phyloP scores from a whole-genome alignment of 164 flowering plant species.

The Saururus chinensis region DNA sequence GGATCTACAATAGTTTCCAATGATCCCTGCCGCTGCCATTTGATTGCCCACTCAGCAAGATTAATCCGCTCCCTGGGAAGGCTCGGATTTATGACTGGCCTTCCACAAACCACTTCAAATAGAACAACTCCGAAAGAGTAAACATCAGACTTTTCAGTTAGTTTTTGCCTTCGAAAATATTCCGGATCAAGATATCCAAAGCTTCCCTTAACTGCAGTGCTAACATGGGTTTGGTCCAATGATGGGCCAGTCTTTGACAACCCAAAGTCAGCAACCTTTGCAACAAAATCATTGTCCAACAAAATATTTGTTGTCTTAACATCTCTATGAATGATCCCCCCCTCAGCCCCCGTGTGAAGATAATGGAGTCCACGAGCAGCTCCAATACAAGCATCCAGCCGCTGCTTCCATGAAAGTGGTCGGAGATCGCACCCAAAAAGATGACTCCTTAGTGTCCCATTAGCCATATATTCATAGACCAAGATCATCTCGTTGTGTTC shows the following conservation, averaged over 20 bases:
- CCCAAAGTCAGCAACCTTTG: constrained; percentile 71
- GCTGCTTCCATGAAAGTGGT: constrained; percentile 55
- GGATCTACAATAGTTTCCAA: constrained; percentile 49
- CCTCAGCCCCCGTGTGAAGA: constrained; percentile 66
- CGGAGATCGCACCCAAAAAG: constrained; percentile 49
- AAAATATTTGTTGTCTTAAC: constrained; percentile 70
- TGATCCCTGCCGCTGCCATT: constrained; percentile 42
- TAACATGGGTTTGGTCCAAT: constrained; percentile 60
- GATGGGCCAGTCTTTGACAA: constrained; percentile 60
- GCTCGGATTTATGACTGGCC: constrained; percentile 63
- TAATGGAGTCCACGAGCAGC: constrained; percentile 76
- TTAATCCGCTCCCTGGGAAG: constrained; percentile 62
- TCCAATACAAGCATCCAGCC: constrained; percentile 56
- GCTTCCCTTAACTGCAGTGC: constrained; percentile 75
- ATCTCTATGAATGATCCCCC: constrained; percentile 62
- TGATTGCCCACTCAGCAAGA: constrained; percentile 66
- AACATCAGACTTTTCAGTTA: constrained; percentile 68
- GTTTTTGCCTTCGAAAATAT: constrained; percentile 50
- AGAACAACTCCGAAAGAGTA: constrained; percentile 69
- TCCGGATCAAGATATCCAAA: constrained; percentile 80
- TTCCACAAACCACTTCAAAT: constrained; percentile 61
- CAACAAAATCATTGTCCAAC: constrained; percentile 51
- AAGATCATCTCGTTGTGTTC: constrained; percentile 67
- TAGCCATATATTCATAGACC: constrained; percentile 73
- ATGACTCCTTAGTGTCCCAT: constrained; percentile 64